Conservation (phyloP, 164 flowering plant genomes). For the Liriodendron chinense region DNA sequence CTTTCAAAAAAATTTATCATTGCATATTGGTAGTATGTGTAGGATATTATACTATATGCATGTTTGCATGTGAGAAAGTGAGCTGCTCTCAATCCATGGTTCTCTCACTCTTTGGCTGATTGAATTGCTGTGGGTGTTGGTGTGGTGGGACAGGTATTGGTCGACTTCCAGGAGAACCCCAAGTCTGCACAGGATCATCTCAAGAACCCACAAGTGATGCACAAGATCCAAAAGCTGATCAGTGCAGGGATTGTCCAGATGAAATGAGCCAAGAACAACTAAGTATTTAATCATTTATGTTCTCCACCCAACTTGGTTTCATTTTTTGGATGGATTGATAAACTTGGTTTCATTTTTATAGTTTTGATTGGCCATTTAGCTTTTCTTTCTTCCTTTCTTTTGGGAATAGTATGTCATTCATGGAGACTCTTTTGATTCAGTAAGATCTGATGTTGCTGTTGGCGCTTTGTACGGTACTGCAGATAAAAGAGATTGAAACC, state of each 20-base stretch:
- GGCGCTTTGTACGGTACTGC: too few species aligned
- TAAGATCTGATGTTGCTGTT: too few species aligned
- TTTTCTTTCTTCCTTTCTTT: neutral
- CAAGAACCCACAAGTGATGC: slow-evolving; percentile 92
- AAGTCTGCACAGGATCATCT: slow-evolving; percentile 85
- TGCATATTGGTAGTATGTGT: too few species aligned
- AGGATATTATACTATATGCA: neutral
- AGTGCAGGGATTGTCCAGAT: slow-evolving; percentile 93
- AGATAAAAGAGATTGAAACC: too few species aligned
- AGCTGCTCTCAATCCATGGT: neutral
- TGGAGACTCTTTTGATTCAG: neutral
- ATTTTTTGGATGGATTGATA: neutral
- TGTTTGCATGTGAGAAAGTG: neutral
- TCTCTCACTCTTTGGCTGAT: neutral
- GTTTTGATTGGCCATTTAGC: neutral
- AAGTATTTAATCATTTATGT: neutral
- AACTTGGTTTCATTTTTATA: neutral
- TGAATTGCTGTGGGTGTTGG: neutral
- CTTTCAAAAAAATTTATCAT: too few species aligned
- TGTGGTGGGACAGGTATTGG: slow-evolving; percentile 51
- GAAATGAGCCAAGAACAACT: slow-evolving; percentile 22
- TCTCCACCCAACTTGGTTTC: neutral
- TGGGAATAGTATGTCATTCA: neutral
- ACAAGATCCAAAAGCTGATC: slow-evolving; percentile 87
- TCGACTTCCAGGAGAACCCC: slow-evolving; percentile 92